Evolutionary conservation across 2,329 filamentous ascomycete species (phyloP), one percentile per base, ranked within the genome.

Genomic region (Aspergillaceae sp.): DNA sequence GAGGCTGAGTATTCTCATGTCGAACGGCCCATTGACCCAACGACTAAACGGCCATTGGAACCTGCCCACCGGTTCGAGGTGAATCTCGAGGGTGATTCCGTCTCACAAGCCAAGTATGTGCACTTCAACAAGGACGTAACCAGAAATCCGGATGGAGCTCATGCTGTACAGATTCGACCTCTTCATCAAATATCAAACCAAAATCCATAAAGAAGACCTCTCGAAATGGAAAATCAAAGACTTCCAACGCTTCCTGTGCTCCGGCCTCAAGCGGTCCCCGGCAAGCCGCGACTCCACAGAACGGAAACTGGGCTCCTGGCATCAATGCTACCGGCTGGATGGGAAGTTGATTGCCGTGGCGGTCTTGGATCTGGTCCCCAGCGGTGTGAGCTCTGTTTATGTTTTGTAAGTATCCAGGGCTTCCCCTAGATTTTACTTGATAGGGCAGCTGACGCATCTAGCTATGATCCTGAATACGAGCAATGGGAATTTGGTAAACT

Each of bases 401-500:
- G 58, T 74, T 11, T 73, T 73, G 71, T 74, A 55, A 59, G 66
- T 7, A 30, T n/a, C 41, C 28, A 27, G 37, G 19, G 5, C n/a
- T n/a, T 34, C 7, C 19, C 19, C 30, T 32, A 32, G 30, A 32
- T 34, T 40, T 34, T 29, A 11, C 3, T 40, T 26, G 35, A 34
- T 7, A 11, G 44, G 26, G 46, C 41, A 47, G 45, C 29, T 41
- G 42, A 50, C 29, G 37, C 8, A 2, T 41, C 1, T 45, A 74
- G 72, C 50, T 83, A 84, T 58, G 78, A 83, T 54, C 74, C 73
- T 7, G 76, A 79, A 47, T 79, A 77, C 55, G 75, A 76, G 51
- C 69, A 76, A 41, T 83, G 74, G 73, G 76, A 77, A 46, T 77
- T 83, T 55, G 80, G 80, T 4, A 83, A 83, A 58, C 60, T 83